These are phyloP conservation scores for Candida lessepsii DNA, from an alignment of 805 yeast species.

Conservation along the genomic window DNA sequence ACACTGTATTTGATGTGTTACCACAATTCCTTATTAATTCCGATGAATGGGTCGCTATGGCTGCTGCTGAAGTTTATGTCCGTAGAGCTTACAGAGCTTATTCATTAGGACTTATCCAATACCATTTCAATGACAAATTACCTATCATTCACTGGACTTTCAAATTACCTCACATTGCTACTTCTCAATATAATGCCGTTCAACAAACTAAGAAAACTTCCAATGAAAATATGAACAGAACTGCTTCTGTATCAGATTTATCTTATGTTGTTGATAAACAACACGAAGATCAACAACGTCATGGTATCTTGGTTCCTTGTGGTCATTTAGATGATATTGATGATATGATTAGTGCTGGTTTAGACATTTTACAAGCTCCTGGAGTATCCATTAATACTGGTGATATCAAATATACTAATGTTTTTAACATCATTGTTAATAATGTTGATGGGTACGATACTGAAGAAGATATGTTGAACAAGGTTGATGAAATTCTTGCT, in stretches of 20 bases:
- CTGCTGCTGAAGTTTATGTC: slow-evolving; percentile 95
- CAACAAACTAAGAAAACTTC: slow-evolving; percentile 45
- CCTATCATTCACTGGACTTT: slow-evolving; percentile 88
- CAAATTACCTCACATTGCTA: slow-evolving; percentile 70
- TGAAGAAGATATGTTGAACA: slow-evolving; percentile 65
- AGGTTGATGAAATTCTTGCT: slow-evolving; percentile 62
- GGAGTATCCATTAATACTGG: slow-evolving; percentile 11
- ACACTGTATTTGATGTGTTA: slow-evolving; percentile 93
- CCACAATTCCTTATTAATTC: slow-evolving; percentile 82
- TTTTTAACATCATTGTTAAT: slow-evolving; percentile 76
- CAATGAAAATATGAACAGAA: slow-evolving; percentile 61
- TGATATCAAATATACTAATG: slow-evolving; percentile 53
- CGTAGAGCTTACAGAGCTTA: slow-evolving; percentile 98
- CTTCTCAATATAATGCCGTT: slow-evolving; percentile 73
- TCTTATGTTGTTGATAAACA: slow-evolving; percentile 77
- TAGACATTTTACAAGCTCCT: slow-evolving; percentile 62
- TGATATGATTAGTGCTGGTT: slow-evolving; percentile 71
- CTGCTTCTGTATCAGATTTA: slow-evolving; percentile 90
- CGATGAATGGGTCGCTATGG: slow-evolving; percentile 88
- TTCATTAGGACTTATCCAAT: slow-evolving; percentile 73
- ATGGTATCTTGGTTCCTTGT: slow-evolving; percentile 81
- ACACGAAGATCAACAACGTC: slow-evolving; percentile 70
- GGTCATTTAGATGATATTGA: slow-evolving; percentile 87
- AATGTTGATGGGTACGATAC: slow-evolving; percentile 70
- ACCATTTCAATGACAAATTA: slow-evolving; percentile 50